Evolutionary conservation across 345 rosid genomes (phyloP), one percentile per base, ranked within the genome.

Genomic region (Geranium rotundifolium): DNA sequence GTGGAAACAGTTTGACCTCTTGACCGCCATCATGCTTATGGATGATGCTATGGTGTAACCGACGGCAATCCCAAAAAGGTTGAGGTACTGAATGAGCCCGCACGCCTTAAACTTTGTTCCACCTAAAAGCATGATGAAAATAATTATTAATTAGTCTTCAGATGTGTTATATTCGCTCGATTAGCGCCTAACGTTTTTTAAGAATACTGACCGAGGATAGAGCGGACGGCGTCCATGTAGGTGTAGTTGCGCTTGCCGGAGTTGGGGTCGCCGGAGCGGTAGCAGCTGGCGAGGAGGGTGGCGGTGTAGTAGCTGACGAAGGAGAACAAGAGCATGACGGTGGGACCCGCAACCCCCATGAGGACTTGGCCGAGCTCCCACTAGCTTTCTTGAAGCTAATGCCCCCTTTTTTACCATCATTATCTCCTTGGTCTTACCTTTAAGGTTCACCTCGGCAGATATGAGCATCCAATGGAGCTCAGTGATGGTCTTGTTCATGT

Each of bases 301-400:
- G 81, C 72, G 46, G 77, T 73, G 34, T 73, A 77, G 73, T 59
- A 77, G 62, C 77, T 77, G 54, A 77, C 81, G 7, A 73, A 6
- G 12, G 81, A 71, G 58, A 77, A 77, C 71, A 77, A 30, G 61
- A 77, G 57, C 78, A 77, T 71, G 3, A 77, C 75, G 0, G 77
- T 58, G 19, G 81, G 81, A 3, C 81, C 81, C 15, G 81, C 81
- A 57, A 77, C 58, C 81, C 81, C n/a, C n/a, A n/a, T n/a, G n/a
- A n/a, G n/a, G n/a, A n/a, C n/a, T n/a, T n/a, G n/a, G n/a, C n/a
- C n/a, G n/a, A n/a, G n/a, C n/a, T n/a, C n/a, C n/a, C n/a, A n/a
- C n/a, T n/a, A n/a, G n/a, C n/a, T n/a, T n/a, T n/a, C n/a, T n/a
- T n/a, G n/a, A n/a, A n/a, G n/a, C n/a, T n/a, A n/a, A n/a, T n/a